phyloP scores from a whole-genome alignment of 2,329 filamentous ascomycete species.

The Colletotrichum sp. region DNA sequence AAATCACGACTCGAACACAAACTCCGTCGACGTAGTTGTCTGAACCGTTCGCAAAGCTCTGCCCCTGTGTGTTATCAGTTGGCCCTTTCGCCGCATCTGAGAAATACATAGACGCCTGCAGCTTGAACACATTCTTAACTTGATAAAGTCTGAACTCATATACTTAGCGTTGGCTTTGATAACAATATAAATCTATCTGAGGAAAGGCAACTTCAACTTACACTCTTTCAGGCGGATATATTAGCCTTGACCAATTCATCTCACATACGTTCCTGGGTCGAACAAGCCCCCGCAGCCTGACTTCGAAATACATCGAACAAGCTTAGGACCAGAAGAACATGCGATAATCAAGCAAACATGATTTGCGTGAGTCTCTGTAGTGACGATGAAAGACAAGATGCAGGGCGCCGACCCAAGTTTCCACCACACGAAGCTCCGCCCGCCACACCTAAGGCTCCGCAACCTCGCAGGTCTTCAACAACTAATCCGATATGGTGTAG shows the following conservation, averaged over 20 bases:
- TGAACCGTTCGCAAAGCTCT: too few relatives aligned
- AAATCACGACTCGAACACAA: too few relatives aligned
- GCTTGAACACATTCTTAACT: too few relatives aligned
- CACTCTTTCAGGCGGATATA: rapidly evolving
- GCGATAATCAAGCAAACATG: rapidly evolving
- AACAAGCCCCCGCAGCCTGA: rapidly evolving
- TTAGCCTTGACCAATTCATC: rapidly evolving
- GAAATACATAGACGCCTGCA: too few relatives aligned
- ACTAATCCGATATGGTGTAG: background rate
- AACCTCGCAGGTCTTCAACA: background rate
- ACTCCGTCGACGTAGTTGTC: too few relatives aligned
- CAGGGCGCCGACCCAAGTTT: background rate
- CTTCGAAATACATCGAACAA: background rate
- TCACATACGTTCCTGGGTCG: background rate
- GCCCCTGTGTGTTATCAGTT: too few relatives aligned
- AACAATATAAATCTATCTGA: rapidly evolving
- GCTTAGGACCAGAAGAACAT: background rate
- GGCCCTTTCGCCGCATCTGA: too few relatives aligned
- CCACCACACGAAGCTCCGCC: background rate
- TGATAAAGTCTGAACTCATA: too few relatives aligned
- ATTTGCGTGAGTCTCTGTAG: background rate
- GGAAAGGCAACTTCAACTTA: background rate
- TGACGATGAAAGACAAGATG: background rate
- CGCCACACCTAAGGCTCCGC: background rate
- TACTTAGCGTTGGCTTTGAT: background rate